Evolutionary conservation across 257 asterid species (phyloP).

Genomic region (Scutellaria baicalensis): DNA sequence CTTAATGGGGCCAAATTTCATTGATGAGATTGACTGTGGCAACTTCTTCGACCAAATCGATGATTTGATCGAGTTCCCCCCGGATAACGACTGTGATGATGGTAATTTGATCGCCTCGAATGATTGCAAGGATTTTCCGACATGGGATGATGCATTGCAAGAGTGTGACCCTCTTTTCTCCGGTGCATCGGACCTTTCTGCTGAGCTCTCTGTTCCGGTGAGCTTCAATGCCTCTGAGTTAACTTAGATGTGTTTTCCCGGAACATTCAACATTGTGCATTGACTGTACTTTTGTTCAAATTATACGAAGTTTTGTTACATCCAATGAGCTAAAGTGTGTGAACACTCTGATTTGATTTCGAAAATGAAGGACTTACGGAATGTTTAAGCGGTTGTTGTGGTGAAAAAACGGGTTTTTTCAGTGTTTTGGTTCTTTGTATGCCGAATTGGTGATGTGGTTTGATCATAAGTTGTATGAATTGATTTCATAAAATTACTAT

Average conservation of each 20-base stretch:
- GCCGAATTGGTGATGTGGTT: too few species aligned
- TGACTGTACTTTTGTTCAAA: too few species aligned
- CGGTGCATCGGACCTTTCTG: conserved; percentile 53
- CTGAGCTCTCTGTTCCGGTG: conserved; percentile 90
- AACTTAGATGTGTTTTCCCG: too few species aligned
- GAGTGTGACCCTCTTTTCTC: conserved; percentile 49
- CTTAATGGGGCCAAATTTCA: conserved; percentile 52
- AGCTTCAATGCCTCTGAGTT: conserved; percentile 6
- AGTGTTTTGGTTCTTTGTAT: too few species aligned
- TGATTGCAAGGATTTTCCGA: conserved; percentile 50
- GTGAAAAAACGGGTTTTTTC: too few species aligned
- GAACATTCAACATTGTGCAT: too few species aligned
- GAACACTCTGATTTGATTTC: background rate
- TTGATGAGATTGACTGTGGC: conserved; percentile 71
- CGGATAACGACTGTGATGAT: conserved; percentile 50
- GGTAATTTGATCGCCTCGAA: conserved; percentile 35
- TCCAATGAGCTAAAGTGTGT: too few species aligned
- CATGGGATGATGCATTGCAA: conserved; percentile 63
- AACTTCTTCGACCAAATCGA: conserved; percentile 91
- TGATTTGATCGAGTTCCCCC: conserved; percentile 83
- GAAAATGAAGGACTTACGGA: background rate
- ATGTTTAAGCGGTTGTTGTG: background rate
- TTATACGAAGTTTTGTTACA: too few species aligned
- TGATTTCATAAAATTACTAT: background rate
- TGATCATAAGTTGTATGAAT: too few species aligned